phyloP scores from a whole-genome alignment of 139 green algal genomes.

The Spirogloea muscicola region DNA sequence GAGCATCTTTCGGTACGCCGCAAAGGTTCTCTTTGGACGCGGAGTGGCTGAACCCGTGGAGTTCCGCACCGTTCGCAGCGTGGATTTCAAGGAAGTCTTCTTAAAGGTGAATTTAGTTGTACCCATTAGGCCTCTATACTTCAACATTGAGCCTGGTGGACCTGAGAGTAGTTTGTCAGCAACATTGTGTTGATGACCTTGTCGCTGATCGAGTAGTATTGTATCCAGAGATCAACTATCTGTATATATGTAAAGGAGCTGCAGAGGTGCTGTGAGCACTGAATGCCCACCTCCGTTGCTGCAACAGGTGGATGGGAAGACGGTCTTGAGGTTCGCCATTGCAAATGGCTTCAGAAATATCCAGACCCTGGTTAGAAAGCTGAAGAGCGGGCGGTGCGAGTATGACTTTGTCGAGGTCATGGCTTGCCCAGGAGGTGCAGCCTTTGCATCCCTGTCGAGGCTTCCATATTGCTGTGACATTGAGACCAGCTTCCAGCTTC shows the following conservation, averaged over 20 bases:
- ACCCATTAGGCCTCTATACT: too few relatives aligned
- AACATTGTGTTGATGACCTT: too few relatives aligned
- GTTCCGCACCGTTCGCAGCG: slow-evolving; percentile 60
- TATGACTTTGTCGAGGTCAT: slow-evolving; percentile 97
- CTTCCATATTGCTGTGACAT: not conserved
- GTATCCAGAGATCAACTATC: too few relatives aligned
- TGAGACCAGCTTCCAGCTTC: too few relatives aligned
- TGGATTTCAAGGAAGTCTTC: slow-evolving; percentile 69
- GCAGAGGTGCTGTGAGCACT: too few relatives aligned
- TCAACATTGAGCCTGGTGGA: too few relatives aligned
- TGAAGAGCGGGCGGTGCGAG: slow-evolving; percentile 68
- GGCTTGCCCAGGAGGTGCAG: slow-evolving; percentile 81
- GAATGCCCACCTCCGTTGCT: too few relatives aligned
- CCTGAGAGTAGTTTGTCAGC: too few relatives aligned
- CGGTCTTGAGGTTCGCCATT: slow-evolving; percentile 70
- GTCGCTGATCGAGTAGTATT: too few relatives aligned
- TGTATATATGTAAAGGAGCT: too few relatives aligned
- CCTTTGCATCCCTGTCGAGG: not conserved
- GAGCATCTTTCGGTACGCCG: slow-evolving; percentile 68
- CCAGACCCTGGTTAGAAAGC: slow-evolving; percentile 84
- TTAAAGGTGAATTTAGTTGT: slow-evolving; percentile 31
- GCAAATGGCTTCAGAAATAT: slow-evolving; percentile 97
- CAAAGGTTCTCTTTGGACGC: slow-evolving; percentile 64
- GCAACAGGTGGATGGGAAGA: slow-evolving; percentile 36
- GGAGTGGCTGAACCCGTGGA: slow-evolving; percentile 60